These are phyloP conservation scores for Coemansia aciculifera DNA, from an alignment of 192 early-diverging fungal species.

Conservation along the genomic window DNA sequence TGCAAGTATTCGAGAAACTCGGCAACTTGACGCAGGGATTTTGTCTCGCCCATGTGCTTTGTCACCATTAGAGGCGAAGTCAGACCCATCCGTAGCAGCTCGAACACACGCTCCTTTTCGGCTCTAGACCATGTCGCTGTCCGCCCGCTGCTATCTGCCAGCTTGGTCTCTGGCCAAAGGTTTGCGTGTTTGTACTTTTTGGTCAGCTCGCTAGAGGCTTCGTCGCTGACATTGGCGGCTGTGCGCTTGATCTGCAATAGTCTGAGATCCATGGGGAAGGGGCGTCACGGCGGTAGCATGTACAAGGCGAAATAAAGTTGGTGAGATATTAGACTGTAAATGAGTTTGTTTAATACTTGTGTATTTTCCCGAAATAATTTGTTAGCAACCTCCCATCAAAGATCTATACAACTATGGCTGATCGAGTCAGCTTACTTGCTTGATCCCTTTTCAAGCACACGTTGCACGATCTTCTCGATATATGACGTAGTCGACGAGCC, in stretches of 20 bases:
- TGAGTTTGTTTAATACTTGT: not conserved
- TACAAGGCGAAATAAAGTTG: not conserved
- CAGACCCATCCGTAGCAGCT: constrained; percentile 20
- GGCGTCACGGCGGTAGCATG: not conserved
- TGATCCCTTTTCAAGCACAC: constrained; percentile 35
- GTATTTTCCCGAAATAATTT: not conserved
- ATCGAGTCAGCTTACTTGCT: not conserved
- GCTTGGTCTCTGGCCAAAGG: not conserved
- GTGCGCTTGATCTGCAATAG: constrained; percentile 4
- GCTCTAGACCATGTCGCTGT: constrained; percentile 25
- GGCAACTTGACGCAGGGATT: constrained; percentile 45
- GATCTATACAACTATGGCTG: not conserved
- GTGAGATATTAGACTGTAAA: not conserved
- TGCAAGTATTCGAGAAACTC: constrained; percentile 39
- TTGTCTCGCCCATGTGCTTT: constrained; percentile 27
- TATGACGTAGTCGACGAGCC: constrained; percentile 22
- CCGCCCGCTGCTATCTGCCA: not conserved
- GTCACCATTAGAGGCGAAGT: constrained; percentile 17
- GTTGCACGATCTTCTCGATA: constrained; percentile 45
- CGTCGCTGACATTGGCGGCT: not conserved
- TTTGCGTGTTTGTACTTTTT: not conserved
- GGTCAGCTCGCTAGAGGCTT: not conserved
- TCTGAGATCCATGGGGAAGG: not conserved
- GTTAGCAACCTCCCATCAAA: not conserved
- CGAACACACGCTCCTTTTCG: constrained; percentile 33